Evolutionary conservation across 805 yeast genomes (phyloP), one percentile per base, ranked within the genome.

Genomic region (Wickerhamomyces alni): DNA sequence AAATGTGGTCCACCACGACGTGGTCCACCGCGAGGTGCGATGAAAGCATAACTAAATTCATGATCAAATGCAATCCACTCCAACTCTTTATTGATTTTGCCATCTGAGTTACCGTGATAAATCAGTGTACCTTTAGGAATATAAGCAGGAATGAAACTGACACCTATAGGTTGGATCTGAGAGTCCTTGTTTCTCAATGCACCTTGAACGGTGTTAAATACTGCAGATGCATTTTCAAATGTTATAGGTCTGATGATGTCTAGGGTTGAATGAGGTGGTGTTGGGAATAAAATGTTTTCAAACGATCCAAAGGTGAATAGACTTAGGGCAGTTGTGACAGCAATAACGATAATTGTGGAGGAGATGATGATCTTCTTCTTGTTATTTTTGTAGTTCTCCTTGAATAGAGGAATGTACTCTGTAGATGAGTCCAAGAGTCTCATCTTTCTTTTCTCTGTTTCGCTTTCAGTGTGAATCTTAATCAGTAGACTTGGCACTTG

Each of bases 1-100:
- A 8, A 11, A 26, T 11, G n/a, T 9, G 8, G 28, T 8, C 28
- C 28, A 11, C 28, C 28, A 26, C 28, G 28, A 26, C 33, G 37
- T 40, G 37, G 54, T 30, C 35, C 38, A 33, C 42, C 41, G 27
- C 55, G 35, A 50, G 50, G 15, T 4, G 42, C 47, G 33, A 71
- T 69, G 61, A 77, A 78, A 42, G 54, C 58, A 44, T 70, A 75
- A 45, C 81, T 73, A 56, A 78, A 78, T 48, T 79, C 84, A 45
- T 65, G 71, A 51, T 78, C 82, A 70, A 78, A 62, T 1, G 85
- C 86, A 10, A 76, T 58, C 85, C 86, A 79, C 52, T 80, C 85
- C 25, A 67, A 67, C 18, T 63, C 51, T 0, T 53, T 52, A 2
- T 83, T 82, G 9, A 75, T 47, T 4, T 50, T 41, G 0, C 67